phyloP scores from a whole-genome alignment of 2,329 filamentous ascomycete species.

The Furcasterigmium furcatum region DNA sequence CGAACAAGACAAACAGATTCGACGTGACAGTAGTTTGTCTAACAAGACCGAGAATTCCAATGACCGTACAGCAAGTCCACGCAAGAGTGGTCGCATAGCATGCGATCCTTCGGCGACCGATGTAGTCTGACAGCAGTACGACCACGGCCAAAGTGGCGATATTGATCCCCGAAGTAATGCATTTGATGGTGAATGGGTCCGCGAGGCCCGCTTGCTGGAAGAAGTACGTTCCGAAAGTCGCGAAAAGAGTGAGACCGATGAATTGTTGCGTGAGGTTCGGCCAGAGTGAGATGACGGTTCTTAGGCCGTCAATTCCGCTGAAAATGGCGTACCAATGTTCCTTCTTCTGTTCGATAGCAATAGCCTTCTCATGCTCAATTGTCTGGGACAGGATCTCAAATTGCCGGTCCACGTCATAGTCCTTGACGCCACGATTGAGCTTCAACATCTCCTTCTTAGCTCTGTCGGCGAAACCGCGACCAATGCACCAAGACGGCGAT shows the following conservation, averaged over 20 bases:
- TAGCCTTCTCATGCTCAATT: constrained; percentile 17
- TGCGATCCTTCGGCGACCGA: constrained; percentile 12
- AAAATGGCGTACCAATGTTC: constrained; percentile 23
- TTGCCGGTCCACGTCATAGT: constrained; percentile 21
- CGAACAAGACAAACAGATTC: constrained; percentile 11
- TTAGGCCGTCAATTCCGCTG: constrained; percentile 19
- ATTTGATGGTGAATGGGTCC: constrained; percentile 17
- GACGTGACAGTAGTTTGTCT: constrained; percentile 4
- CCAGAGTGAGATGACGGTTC: constrained; percentile 22
- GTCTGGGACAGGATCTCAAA: constrained; percentile 14
- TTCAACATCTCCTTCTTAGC: constrained; percentile 13
- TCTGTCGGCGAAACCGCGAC: constrained; percentile 8
- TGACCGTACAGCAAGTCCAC: constrained; percentile 12
- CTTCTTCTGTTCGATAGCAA: constrained; percentile 15
- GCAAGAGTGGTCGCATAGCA: constrained; percentile 7
- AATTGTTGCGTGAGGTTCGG: constrained; percentile 15
- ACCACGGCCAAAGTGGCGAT: constrained; percentile 11
- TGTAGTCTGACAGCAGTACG: constrained; percentile 9
- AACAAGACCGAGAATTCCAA: constrained; percentile 8
- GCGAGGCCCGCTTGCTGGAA: constrained; percentile 26
- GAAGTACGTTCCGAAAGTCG: constrained; percentile 22
- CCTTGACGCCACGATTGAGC: constrained; percentile 16
- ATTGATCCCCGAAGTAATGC: constrained; percentile 14
- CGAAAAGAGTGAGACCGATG: constrained; percentile 15
- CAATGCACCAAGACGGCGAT: constrained; percentile 33